phyloP scores from a whole-genome alignment of 2,329 filamentous ascomycete species.

The Boeremia lycopersici region DNA sequence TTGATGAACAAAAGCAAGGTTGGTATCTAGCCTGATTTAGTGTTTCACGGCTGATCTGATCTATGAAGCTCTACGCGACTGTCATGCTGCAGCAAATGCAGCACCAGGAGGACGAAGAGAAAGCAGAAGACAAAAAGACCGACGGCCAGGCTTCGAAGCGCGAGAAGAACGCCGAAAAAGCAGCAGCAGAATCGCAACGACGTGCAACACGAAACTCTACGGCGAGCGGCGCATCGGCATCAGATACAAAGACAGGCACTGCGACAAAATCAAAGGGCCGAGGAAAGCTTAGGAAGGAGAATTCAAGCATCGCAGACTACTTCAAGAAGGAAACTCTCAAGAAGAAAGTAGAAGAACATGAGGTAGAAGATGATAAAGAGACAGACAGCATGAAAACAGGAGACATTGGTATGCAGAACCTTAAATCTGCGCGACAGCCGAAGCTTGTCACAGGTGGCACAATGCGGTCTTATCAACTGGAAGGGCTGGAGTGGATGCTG shows the following conservation, averaged over 20 bases:
- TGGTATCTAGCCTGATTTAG: not conserved
- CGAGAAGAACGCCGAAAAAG: constrained; percentile 55
- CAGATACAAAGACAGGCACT: constrained; percentile 28
- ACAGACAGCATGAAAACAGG: constrained; percentile 63
- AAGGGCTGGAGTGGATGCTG: constrained; percentile 91
- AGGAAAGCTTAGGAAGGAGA: constrained; percentile 49
- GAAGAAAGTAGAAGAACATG: constrained; percentile 61
- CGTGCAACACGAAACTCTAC: constrained; percentile 51
- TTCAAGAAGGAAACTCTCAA: constrained; percentile 65
- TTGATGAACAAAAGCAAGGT: constrained; percentile 59
- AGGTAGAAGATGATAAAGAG: constrained; percentile 62
- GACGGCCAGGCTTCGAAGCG: constrained; percentile 52
- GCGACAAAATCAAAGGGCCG: constrained; percentile 34
- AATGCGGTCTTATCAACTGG: constrained; percentile 93
- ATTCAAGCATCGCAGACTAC: constrained; percentile 61
- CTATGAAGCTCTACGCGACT: constrained; percentile 52
- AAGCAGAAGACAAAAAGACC: constrained; percentile 53
- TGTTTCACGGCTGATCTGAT: constrained; percentile 6
- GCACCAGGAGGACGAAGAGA: constrained; percentile 56
- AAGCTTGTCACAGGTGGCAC: constrained; percentile 82
- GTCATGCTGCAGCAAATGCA: constrained; percentile 62
- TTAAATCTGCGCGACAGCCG: constrained; percentile 85
- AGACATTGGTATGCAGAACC: constrained; percentile 68
- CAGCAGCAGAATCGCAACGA: constrained; percentile 54
- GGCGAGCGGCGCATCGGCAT: constrained; percentile 20